Conservation (phyloP, 2,329 filamentous ascomycete genomes). For the Colletotrichum liaoningense region DNA sequence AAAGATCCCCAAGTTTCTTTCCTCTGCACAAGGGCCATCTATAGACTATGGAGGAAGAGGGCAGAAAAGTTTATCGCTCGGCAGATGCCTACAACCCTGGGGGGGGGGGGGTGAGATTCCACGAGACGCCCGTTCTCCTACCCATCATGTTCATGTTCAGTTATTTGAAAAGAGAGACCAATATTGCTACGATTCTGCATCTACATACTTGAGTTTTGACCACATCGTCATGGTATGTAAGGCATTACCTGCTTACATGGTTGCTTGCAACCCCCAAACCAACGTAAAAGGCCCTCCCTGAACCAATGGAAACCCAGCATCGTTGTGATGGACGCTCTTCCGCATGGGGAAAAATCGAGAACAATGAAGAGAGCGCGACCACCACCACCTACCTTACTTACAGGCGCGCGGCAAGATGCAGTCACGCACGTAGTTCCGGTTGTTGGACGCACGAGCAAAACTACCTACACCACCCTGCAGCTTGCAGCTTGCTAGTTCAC, state of each 20-base stretch:
- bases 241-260: neutral
- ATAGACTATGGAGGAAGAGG: no score
- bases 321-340: neutral
- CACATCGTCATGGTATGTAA: neutral
- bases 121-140: no score
- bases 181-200: no score
- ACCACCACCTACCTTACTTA: neutral
- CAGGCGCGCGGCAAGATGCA: slow-evolving; percentile 31
- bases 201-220: no score
- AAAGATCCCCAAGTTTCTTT: no score
- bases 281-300: no score
- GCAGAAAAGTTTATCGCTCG: neutral
- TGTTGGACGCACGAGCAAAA: neutral
- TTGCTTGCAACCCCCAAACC: neutral
- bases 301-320: no score
- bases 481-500: neutral
- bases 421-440: neutral
- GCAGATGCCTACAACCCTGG: neutral
- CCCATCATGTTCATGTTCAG: no score
- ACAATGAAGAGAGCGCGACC: no score
- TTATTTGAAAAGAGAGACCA: no score
- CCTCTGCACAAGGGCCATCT: no score
- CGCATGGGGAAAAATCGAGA: neutral
- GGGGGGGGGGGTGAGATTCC: no score
- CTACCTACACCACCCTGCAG: neutral